Evolutionary conservation across 768 basidiomycete species (phyloP).

Genomic region (Multifurca ochricompacta): DNA sequence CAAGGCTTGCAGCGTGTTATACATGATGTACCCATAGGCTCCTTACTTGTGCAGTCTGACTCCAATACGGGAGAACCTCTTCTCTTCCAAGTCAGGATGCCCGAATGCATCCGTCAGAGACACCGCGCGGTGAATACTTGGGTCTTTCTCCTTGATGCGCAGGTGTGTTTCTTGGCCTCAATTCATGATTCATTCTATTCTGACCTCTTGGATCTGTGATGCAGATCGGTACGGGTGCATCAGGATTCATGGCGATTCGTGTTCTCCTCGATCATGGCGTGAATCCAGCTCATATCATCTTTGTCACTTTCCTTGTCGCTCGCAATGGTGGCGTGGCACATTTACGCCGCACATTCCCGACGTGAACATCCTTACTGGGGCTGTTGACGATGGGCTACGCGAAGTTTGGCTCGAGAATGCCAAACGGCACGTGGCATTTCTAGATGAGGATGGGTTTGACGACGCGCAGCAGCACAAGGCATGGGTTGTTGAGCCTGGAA

Average conservation of each 20-base stretch:
- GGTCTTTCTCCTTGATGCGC: conserved; percentile 87
- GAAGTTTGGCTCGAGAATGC: conserved; percentile 65
- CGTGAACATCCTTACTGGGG: conserved; percentile 79
- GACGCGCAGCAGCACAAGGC: conserved; percentile 46
- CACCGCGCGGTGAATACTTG: conserved; percentile 59
- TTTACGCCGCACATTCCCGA: conserved; percentile 77
- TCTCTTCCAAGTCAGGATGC: conserved; percentile 75
- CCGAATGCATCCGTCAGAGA: conserved; percentile 58
- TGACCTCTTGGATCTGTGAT: neutral
- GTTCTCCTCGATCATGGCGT: conserved; percentile 91
- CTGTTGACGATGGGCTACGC: conserved; percentile 68
- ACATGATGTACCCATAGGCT: conserved; percentile 79
- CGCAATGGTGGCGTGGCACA: conserved; percentile 72
- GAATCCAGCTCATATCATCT: conserved; percentile 74
- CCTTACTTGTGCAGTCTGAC: conserved; percentile 86
- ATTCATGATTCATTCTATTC: neutral
- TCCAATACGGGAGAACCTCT: conserved; percentile 79
- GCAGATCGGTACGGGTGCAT: conserved; percentile 89
- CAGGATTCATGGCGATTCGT: conserved; percentile 92
- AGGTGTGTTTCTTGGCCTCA: conserved; percentile 36
- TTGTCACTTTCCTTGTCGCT: conserved; percentile 84
- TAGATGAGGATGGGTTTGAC: conserved; percentile 18
- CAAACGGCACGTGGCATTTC: conserved; percentile 33
- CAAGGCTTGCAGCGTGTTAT: conserved; percentile 86
- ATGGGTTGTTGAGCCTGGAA: conserved; percentile 81